Base-by-base conservation (phyloP, 2,329 filamentous ascomycete genomes). In the Nothopassalora personata region DNA sequence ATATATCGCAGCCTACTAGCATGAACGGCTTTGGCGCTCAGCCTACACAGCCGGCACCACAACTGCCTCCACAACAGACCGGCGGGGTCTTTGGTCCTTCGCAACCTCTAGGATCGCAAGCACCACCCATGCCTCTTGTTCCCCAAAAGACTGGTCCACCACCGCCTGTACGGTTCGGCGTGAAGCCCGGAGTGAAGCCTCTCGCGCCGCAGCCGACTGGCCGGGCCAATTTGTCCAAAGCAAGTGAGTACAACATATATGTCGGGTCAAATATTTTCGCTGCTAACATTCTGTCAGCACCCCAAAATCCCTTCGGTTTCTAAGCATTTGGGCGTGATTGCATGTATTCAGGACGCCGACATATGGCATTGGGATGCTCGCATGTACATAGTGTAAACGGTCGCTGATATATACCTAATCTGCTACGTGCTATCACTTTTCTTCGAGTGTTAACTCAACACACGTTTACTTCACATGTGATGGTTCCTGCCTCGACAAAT, bases 161-260 rank as follows among this genome's bases (percentile, higher is more conserved):
- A 19, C 94, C 94, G 49, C 86, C 91, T 27, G 87, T 99, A 18
- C 85, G 91, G 60, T 99, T 99, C 73, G 94, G 94, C 43, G 86
- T 96, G 36, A 81, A 84, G 58, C 79, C 81, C 30, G 84, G 86
- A 11, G 79, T 85, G 31, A 91, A 91, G 76, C 94, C 89, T 74
- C 77, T 97, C 68, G 81, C 84, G 61, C 86, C 92, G 31, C 94
- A 97, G 77, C 83, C 91, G 30, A 99, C 94, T 6, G 94, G 94
- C 64, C 81, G 89, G 79, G 94, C 94, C 58, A 97, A 97, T 74
- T 81, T 99, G 66, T 83, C 89, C 54, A 90, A 95, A 85, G 94
- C 94, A 71, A 99, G 93, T 97, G 87, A 88, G 93, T 92, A 49
- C 59, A 51, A 19, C 28, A 19, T 11, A 52, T 49, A 18, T 31